Evolutionary conservation across 2,329 filamentous ascomycete genomes (phyloP).

Genomic region (Ophiocordyceps robertsii): DNA sequence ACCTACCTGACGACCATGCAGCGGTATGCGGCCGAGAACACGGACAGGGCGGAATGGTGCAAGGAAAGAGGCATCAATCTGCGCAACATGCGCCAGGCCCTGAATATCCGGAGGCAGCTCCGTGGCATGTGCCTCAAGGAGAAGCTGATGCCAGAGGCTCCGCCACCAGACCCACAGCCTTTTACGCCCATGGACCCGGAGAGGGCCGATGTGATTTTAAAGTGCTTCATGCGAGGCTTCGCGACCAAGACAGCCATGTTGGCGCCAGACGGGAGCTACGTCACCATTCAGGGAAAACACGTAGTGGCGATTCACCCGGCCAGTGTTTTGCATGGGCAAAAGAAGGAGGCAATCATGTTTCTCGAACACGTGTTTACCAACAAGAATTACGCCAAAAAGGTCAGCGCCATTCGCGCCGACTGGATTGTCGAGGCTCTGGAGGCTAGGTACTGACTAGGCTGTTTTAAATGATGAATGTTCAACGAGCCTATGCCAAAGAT

Average conservation of each 20-base stretch:
- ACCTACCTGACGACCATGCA: slow-evolving; percentile 52
- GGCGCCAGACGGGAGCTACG: slow-evolving; percentile 46
- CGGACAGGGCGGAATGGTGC: slow-evolving; percentile 45
- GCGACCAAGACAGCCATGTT: slow-evolving; percentile 46
- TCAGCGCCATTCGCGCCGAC: slow-evolving; percentile 44
- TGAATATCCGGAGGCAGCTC: slow-evolving; percentile 49
- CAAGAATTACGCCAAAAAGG: slow-evolving; percentile 54
- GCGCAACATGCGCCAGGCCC: slow-evolving; percentile 48
- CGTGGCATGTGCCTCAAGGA: slow-evolving; percentile 40
- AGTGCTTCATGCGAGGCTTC: slow-evolving; percentile 50
- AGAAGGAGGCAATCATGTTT: slow-evolving; percentile 56
- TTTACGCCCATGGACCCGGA: slow-evolving; percentile 42
- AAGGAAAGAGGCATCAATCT: slow-evolving; percentile 40
- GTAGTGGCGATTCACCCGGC: slow-evolving; percentile 48
- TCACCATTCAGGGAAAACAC: slow-evolving; percentile 46
- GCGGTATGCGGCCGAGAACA: slow-evolving; percentile 42
- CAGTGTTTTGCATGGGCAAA: slow-evolving; percentile 48
- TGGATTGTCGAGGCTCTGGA: slow-evolving; percentile 43
- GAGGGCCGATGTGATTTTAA: slow-evolving; percentile 37
- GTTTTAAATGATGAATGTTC: background rate
- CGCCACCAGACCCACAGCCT: slow-evolving; percentile 38
- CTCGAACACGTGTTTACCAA: slow-evolving; percentile 53
- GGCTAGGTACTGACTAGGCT: slow-evolving; percentile 6
- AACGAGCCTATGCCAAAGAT: background rate
- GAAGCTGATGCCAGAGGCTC: slow-evolving; percentile 31